Base-by-base conservation (phyloP, 805 yeast species). In the Maudiozyma serrabonitensis region DNA sequence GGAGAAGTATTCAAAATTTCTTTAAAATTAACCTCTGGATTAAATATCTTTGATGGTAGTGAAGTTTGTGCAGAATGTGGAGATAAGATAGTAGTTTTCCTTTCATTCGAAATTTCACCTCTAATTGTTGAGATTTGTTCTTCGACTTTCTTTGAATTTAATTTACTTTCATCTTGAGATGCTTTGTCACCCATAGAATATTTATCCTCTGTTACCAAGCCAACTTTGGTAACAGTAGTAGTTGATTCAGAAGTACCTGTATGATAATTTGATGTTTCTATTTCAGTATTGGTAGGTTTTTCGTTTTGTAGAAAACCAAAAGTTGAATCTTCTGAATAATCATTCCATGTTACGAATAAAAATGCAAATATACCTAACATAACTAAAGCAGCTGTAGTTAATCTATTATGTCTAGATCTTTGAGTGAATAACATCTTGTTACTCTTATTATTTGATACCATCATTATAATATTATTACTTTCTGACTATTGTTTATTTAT, bases 1-100 rank as follows among this genome's bases (percentile, higher is more conserved):
- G 91, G 90, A 0, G 87, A 73, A 41, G 82, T 58, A 6, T 75
- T 54, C 45, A 87, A 59, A 39, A 86, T 83, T 50, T 75, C 75
- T 40, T 74, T 64, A 51, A 80, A 76, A 37, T 43, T 50, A 11
- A 8, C 6, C 25, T 46, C 49, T 16, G 47, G 42, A 19, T 35
- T 39, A n/a, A 46, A 46, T 2, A 26, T 16, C 7, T 35, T 39
- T 31, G 28, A 11, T 16, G 37, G 5, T 11, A 23, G 13, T 25
- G 15, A 34, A n/a, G 45, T 38, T 25, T 18, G 32, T 35, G 15
- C 16, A 9, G 48, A 4, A 4, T 15, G 19, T 19, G 42, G 42
- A 9, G 42, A 9, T 5, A 41, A 23, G 15, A 31, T 34, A 12
- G 48, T 34, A 9, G 50, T 31, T 21, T 28, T 42, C 7, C 23